These are phyloP conservation scores for Aquilaria agallochum DNA, from an alignment of 441 rosid genomes.

Conservation along the genomic window DNA sequence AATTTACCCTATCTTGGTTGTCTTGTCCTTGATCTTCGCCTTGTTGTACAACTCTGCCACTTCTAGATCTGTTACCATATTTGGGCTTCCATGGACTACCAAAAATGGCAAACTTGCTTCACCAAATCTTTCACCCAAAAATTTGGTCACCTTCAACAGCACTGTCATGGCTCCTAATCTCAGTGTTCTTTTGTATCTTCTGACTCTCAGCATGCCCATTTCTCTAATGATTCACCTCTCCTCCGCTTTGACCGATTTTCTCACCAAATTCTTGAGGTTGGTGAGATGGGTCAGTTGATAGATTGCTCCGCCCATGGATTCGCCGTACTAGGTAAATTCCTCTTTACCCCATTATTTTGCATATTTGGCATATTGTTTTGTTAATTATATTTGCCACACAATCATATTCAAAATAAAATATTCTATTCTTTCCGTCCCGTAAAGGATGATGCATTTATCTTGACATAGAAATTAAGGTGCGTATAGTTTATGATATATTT, in stretches of 20 bases:
- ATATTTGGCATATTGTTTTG: too few species aligned
- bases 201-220: conserved; percentile 37
- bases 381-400: too few species aligned
- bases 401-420: too few species aligned
- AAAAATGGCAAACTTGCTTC: conserved; percentile 66
- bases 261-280: conserved; percentile 33
- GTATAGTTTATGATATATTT: too few species aligned
- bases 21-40: conserved; percentile 63
- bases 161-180: conserved; percentile 77
- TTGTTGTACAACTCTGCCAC: conserved; percentile 58
- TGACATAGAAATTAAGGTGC: too few species aligned
- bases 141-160: conserved; percentile 66
- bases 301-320: too few species aligned
- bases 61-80: conserved; percentile 79
- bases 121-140: conserved; percentile 37
- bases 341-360: too few species aligned
- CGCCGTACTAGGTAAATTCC: too few species aligned
- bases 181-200: conserved; percentile 65
- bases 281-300: too few species aligned
- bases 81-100: conserved; percentile 73
- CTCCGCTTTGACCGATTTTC: conserved; percentile 58
- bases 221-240: conserved; percentile 48
- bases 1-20: conserved; percentile 32
- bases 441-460: too few species aligned
- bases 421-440: too few species aligned